Conservation (phyloP, 2,329 filamentous ascomycete species). For the Domatiomyces catenatus region DNA sequence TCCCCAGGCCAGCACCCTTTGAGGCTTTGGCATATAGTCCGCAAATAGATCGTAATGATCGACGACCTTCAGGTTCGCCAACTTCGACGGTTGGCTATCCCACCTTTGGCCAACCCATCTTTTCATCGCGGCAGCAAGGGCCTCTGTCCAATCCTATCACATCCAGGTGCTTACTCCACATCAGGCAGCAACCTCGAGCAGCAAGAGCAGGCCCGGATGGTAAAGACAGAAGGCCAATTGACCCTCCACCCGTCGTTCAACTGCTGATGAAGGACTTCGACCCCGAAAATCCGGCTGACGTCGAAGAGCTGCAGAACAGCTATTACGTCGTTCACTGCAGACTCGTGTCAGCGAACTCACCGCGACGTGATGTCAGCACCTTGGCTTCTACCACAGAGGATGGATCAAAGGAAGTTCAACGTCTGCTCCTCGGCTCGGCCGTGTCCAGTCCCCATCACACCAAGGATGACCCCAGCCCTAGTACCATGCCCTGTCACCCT, state of each 20-base stretch:
- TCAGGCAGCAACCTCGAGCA: constrained; percentile 32
- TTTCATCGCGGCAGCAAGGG: neutral
- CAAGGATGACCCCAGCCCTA: constrained; percentile 28
- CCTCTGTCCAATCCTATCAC: neutral
- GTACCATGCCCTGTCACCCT: constrained; percentile 26
- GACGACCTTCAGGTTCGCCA: neutral
- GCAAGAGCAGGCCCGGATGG: constrained; percentile 33
- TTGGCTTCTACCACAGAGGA: constrained; percentile 12
- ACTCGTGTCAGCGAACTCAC: constrained; percentile 21
- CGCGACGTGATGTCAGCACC: constrained; percentile 12
- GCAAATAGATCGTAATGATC: neutral
- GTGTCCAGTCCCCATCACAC: constrained; percentile 29
- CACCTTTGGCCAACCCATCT: neutral
- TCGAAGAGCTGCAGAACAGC: constrained; percentile 22
- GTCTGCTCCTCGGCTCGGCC: constrained; percentile 13
- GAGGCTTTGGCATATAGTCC: neutral
- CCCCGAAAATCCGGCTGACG: constrained; percentile 23
- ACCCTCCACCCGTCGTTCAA: constrained; percentile 34
- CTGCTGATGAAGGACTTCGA: constrained; percentile 32
- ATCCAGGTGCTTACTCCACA: constrained; percentile 25
- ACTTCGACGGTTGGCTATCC: neutral
- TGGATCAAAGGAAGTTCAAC: constrained; percentile 13
- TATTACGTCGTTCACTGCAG: constrained; percentile 30
- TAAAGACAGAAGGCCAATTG: constrained; percentile 31
- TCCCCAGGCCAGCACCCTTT: neutral